Evolutionary conservation across 176 grass and related monocot species (phyloP).

Genomic region (Zea mays): Zm-B73-REFERENCE-NAM-5.0 NC_050097.1:22475001-22475500

Average conservation of each 20-base stretch:
- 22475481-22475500: conserved; percentile 60
- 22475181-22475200: neutral
- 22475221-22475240: neutral
- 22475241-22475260: neutral
- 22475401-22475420: conserved; percentile 54
- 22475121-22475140: neutral
- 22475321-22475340: neutral
- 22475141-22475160: neutral
- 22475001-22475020: neutral
- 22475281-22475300: neutral
- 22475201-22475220: neutral
- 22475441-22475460: conserved; percentile 45
- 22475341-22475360: conserved; percentile 51
- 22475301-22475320: neutral
- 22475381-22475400: conserved; percentile 37
- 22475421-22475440: conserved; percentile 52
- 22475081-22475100: neutral
- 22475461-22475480: conserved; percentile 54
- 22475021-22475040: neutral
- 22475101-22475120: conserved; percentile 3
- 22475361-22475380: conserved; percentile 50
- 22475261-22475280: neutral
- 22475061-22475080: neutral
- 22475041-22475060: neutral
- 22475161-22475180: neutral